Percentiles rank a stretch among this genome's conserved stretches.
phyloP scores from a whole-genome alignment of 768 basidiomycete genomes.

The Coprinopsis cinerea region DNA sequence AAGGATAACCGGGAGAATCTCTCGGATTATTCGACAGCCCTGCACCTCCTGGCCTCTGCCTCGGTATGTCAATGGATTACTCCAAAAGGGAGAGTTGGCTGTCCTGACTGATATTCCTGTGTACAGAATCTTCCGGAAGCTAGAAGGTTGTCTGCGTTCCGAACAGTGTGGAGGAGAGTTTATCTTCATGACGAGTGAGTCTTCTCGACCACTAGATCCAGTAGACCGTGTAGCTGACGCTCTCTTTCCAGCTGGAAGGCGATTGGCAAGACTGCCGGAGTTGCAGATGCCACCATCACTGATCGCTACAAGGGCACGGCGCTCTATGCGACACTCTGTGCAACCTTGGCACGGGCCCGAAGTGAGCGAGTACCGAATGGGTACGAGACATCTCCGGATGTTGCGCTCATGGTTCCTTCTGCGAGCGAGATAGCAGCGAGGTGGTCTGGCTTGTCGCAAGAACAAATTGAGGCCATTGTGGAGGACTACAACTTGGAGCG shows the following conservation, averaged over 20 bases:
- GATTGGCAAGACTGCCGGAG: slow-evolving; percentile 66
- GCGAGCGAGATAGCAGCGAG: slow-evolving; percentile 57
- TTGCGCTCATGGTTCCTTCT: slow-evolving; percentile 55
- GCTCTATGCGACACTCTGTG: slow-evolving; percentile 59
- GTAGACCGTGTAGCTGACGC: not conserved
- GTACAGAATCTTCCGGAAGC: slow-evolving; percentile 67
- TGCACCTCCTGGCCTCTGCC: slow-evolving; percentile 57
- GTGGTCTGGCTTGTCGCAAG: slow-evolving; percentile 68
- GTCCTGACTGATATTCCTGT: slow-evolving; percentile 1
- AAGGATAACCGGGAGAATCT: slow-evolving; percentile 65
- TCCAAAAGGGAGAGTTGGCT: not conserved
- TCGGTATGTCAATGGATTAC: slow-evolving; percentile 32
- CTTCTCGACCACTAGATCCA: not conserved
- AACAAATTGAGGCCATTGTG: slow-evolving; percentile 53
- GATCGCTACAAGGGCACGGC: slow-evolving; percentile 70
- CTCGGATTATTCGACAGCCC: slow-evolving; percentile 63
- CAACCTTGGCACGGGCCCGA: slow-evolving; percentile 36
- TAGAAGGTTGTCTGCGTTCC: slow-evolving; percentile 61
- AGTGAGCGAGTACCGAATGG: slow-evolving; percentile 32
- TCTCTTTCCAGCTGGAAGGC: slow-evolving; percentile 59
- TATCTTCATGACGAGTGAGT: slow-evolving; percentile 87
- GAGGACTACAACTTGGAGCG: slow-evolving; percentile 61
- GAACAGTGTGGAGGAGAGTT: slow-evolving; percentile 81
- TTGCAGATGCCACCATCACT: slow-evolving; percentile 74
- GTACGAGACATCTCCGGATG: slow-evolving; percentile 44